Percentiles rank a stretch among this genome's conserved stretches.
Conservation (phyloP, 345 rosid species). For the Zanthoxylum bungeanum region DNA sequence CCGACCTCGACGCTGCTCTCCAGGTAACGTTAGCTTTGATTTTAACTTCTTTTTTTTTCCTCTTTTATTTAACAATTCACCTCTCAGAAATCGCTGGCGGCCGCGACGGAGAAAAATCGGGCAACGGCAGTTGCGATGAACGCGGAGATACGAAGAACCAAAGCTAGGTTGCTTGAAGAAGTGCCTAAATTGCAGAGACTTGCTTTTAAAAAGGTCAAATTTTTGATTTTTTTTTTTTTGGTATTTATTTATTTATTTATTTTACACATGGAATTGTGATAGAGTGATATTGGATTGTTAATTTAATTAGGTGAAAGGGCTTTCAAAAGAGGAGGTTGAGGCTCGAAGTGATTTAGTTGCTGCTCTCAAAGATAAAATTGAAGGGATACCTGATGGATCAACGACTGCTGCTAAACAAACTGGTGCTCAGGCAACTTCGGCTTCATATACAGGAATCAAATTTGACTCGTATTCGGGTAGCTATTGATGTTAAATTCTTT, state of each 20-base stretch:
- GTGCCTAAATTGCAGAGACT: constrained; percentile 60
- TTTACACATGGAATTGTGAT: neutral
- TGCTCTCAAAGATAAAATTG: constrained; percentile 56
- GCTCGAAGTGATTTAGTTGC: constrained; percentile 59
- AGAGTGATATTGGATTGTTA: neutral
- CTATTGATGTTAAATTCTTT: neutral
- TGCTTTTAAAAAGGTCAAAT: constrained; percentile 58
- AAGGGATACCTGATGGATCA: constrained; percentile 60
- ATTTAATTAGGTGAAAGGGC: constrained; percentile 43
- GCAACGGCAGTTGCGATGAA: constrained; percentile 62
- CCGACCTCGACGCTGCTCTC: constrained; percentile 42
- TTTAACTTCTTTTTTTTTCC: neutral
- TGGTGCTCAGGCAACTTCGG: constrained; percentile 39
- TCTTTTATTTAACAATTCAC: neutral
- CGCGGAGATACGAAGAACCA: constrained; percentile 63
- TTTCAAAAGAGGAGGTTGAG: constrained; percentile 52
- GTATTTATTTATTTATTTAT: neutral
- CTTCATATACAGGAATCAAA: constrained; percentile 43
- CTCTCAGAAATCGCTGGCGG: constrained; percentile 50
- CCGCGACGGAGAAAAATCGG: constrained; percentile 48
- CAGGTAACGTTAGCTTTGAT: constrained; percentile 22
- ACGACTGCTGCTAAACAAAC: constrained; percentile 36
- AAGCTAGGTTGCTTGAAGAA: constrained; percentile 61
- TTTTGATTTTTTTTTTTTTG: neutral
- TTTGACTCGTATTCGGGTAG: constrained; percentile 45